These are phyloP conservation scores for Aaosphaeria pasadenensis DNA, from an alignment of 2,329 filamentous ascomycete genomes.

Conservation along the genomic window DNA sequence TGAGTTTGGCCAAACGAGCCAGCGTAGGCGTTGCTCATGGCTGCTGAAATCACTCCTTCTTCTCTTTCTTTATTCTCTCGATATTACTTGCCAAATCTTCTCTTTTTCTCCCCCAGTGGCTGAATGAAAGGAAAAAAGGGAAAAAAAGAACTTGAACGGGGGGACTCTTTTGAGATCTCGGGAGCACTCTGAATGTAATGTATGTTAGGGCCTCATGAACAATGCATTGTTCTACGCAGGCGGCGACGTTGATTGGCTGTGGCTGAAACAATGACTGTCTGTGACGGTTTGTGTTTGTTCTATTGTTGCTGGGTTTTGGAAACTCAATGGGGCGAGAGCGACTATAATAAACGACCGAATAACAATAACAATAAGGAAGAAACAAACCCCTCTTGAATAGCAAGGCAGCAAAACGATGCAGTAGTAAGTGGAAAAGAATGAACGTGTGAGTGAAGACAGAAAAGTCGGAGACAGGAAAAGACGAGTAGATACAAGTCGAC, in stretches of 20 bases:
- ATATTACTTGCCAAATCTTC: constrained; percentile 1
- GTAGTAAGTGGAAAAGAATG: constrained; percentile 4
- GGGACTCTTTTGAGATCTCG: constrained; percentile 1
- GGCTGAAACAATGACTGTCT: constrained; percentile 27
- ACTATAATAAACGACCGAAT: constrained; percentile 5
- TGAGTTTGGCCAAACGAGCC: constrained; percentile 13
- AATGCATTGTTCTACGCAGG: constrained; percentile 21
- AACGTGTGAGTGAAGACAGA: constrained; percentile 8
- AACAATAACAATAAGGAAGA: constrained; percentile 12
- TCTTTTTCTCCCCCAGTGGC: constrained; percentile 1
- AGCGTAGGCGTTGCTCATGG: constrained; percentile 16
- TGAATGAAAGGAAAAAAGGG: constrained; percentile 6
- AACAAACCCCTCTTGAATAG: not conserved
- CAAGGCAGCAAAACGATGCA: not conserved
- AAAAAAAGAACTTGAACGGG: not conserved
- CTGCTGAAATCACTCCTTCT: constrained; percentile 1
- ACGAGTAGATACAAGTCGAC: constrained; percentile 10
- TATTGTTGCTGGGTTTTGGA: constrained; percentile 11
- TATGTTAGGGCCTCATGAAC: constrained; percentile 8
- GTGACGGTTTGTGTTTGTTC: constrained; percentile 20
- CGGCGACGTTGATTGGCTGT: not conserved
- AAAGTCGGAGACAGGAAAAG: constrained; percentile 9
- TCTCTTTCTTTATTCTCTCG: not conserved
- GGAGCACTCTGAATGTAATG: constrained; percentile 2
- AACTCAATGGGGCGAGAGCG: constrained; percentile 8